These are phyloP conservation scores for Gymnopilus dilepis DNA, from an alignment of 768 basidiomycete species.

Conservation along the genomic window DNA sequence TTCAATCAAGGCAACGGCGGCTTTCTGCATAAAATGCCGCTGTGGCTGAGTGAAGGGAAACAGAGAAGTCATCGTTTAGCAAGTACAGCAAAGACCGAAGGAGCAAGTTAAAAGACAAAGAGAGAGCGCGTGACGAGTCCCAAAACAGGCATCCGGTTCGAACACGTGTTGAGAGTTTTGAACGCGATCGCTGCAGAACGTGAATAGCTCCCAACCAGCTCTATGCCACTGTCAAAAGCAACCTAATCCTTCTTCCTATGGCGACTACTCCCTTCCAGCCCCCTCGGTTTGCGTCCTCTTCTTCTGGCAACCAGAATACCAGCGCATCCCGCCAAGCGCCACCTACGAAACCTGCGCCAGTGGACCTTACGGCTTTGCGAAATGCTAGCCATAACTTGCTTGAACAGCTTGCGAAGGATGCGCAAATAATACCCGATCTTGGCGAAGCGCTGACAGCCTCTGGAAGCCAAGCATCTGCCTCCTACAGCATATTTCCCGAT, in stretches of 20 bases:
- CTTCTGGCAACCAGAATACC: conserved; percentile 22
- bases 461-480: conserved; percentile 70
- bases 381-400: conserved; percentile 70
- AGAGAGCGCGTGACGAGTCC: background rate
- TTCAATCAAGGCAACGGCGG: conserved; percentile 24
- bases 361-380: conserved; percentile 68
- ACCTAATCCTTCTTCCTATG: conserved; percentile 15
- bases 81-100: background rate
- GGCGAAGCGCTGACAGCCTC: conserved; percentile 69
- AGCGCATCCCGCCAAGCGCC: conserved; percentile 29
- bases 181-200: conserved; percentile 29
- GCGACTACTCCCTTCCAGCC: conserved; percentile 23
- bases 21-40: conserved; percentile 22
- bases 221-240: conserved; percentile 7
- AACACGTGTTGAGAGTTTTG: conserved; percentile 35
- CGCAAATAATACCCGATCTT: conserved; percentile 75
- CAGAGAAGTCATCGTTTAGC: background rate
- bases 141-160: background rate
- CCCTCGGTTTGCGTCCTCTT: conserved; percentile 24
- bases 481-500: conserved; percentile 78
- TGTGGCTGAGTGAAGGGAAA: conserved; percentile 17
- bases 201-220: conserved; percentile 1
- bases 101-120: background rate
- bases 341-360: conserved; percentile 38
- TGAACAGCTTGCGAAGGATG: conserved; percentile 74